A percentile compares a stretch with the other conserved stretches of the same genome.
Conservation (phyloP, 805 yeast species). For the Candida tallmaniae region DNA sequence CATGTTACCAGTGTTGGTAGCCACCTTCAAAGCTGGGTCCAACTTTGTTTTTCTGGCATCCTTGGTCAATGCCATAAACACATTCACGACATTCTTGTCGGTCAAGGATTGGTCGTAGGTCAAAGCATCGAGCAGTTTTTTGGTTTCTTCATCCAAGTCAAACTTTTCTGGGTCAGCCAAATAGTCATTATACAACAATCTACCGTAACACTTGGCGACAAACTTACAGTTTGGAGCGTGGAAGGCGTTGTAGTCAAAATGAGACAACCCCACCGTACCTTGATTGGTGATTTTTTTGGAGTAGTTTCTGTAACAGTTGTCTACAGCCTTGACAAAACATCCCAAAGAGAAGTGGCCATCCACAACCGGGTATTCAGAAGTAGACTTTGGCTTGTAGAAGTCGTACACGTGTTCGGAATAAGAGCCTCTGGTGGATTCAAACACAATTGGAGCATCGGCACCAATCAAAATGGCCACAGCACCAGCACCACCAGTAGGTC, state of each 20-base stretch:
- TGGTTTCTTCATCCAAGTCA: conserved; percentile 48
- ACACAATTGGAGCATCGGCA: conserved; percentile 95
- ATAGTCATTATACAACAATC: conserved; percentile 87
- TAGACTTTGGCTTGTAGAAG: conserved; percentile 96
- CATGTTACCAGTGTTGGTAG: conserved; percentile 98
- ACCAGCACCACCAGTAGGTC: conserved; percentile 99
- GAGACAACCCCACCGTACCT: conserved; percentile 59
- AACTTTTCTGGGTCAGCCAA: conserved; percentile 60
- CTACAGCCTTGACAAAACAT: conserved; percentile 92
- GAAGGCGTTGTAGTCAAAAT: conserved; percentile 92
- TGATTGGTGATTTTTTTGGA: conserved; percentile 61
- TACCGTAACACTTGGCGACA: conserved; percentile 88
- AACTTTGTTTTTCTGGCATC: conserved; percentile 63
- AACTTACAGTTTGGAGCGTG: conserved; percentile 98
- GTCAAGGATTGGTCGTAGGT: conserved; percentile 74
- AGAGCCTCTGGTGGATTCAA: conserved; percentile 85
- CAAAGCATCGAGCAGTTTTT: conserved; percentile 44
- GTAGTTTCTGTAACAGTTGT: conserved; percentile 78
- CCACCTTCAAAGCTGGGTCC: conserved; percentile 73
- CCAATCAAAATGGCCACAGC: conserved; percentile 92
- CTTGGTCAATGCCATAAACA: conserved; percentile 75
- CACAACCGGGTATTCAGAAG: conserved; percentile 93
- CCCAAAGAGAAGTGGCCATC: conserved; percentile 94
- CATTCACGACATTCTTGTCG: conserved; percentile 80
- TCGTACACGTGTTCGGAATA: conserved; percentile 97